phyloP scores from a whole-genome alignment of 495 filamentous ascomycete species.

The Aspergillus biplanus region DNA sequence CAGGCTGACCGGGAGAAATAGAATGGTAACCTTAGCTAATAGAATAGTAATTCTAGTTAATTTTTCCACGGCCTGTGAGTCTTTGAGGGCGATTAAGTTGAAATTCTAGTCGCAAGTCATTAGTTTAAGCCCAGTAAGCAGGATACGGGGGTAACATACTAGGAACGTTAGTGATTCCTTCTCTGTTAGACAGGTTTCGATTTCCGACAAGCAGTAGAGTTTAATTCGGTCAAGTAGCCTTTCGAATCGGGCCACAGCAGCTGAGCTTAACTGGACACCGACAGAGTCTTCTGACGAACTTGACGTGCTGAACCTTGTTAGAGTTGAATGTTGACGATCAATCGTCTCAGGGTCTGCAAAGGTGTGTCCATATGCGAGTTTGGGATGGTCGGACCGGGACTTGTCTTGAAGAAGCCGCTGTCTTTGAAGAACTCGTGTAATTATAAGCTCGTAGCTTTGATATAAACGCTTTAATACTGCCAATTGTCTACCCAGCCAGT shows the following conservation, averaged over 20 bases:
- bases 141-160: conserved; percentile 38
- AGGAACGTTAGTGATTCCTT: conserved; percentile 78
- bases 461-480: conserved; percentile 75
- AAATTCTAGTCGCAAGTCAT: conserved; percentile 65
- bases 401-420: conserved; percentile 49
- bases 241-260: conserved; percentile 74
- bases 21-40: conserved; percentile 80
- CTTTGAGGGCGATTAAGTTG: conserved; percentile 83
- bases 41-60: conserved; percentile 80
- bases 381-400: conserved; percentile 28
- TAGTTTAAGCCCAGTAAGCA: neutral
- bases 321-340: conserved; percentile 34
- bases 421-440: conserved; percentile 68
- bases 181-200: conserved; percentile 76
- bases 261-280: conserved; percentile 63
- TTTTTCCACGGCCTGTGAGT: conserved; percentile 76
- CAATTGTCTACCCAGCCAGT: conserved; percentile 69
- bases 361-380: conserved; percentile 29
- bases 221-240: conserved; percentile 75
- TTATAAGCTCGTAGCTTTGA: conserved; percentile 76
- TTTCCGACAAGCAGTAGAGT: conserved; percentile 78
- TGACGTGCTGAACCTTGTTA: conserved; percentile 28
- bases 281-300: conserved; percentile 39
- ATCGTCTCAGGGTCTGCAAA: conserved; percentile 34
- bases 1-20: conserved; percentile 83